Base-by-base conservation (phyloP, 1,284 basidiomycete species). In the Apiotrichum laibachii region DNA sequence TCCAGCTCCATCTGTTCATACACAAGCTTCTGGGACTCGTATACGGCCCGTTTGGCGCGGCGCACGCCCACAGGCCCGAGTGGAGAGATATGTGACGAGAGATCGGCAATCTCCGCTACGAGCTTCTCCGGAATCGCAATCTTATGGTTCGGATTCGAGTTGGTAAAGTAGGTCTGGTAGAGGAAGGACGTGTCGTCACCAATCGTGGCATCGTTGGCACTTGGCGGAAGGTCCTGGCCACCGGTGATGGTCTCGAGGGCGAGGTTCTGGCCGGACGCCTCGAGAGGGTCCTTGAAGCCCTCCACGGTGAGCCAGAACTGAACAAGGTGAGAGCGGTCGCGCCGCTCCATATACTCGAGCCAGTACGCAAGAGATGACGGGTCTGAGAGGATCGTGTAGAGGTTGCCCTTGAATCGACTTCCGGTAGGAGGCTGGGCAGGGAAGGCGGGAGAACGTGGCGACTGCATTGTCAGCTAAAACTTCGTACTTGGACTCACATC, bases 281-380 rank as follows among this genome's bases (percentile, higher is more conserved):
- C 94, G 19, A 99, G 81, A 0, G 95, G 95, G 67, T 95, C 91
- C 78, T 97, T 98, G 83, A 98, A 94, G 53, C 90, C 92, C 76
- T 98, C 92, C 1, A 98, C 90, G 0, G 92, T 90, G 3, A 98
- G 82, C 95, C 95, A 98, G 78, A 97, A 99, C 67, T 97, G 95
- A 2, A 97, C 89, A 4, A 92, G 84, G 11, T 91, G 75, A 16
- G 92, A 89, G 34, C 90, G 86, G 58, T 86, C 83, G 3, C 89
- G 85, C 9, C 94, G 85, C 66, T 98, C 95, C 90, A 97, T 94
- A 71, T 90, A 95, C 78, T 99, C 95, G 86, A 97, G 94, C 79
- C 95, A 92, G 73, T 95, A 95, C 2, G 90, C 92, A 1, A 98
- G 82, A 0, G 92, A 91, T 34, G 86, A 88, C 0, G 93, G 91